These are phyloP conservation scores for Phytophthora constricta DNA, from an alignment of 352 stramenopile species.

Conservation along the genomic window DNA sequence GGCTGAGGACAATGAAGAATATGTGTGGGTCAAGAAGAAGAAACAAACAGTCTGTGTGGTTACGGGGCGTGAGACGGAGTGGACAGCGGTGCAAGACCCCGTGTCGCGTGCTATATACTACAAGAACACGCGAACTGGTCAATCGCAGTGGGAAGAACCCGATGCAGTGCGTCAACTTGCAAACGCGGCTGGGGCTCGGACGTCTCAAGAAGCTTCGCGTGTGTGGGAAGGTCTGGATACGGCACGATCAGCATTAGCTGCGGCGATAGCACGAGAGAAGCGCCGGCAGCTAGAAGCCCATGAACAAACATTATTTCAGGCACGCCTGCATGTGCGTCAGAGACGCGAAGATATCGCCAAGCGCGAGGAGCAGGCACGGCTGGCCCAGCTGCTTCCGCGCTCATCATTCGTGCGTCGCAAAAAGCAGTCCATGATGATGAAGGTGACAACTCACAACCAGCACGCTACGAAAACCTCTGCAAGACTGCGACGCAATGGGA, in stretches of 20 bases:
- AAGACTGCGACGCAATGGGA: constrained; percentile 7
- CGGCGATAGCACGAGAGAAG: constrained; percentile 50
- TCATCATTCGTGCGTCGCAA: constrained; percentile 72
- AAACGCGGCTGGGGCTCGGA: constrained; percentile 49
- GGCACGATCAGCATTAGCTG: constrained; percentile 46
- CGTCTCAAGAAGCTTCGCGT: constrained; percentile 58
- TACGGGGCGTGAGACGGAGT: constrained; percentile 61
- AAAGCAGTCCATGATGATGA: constrained; percentile 78
- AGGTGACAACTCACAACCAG: constrained; percentile 39
- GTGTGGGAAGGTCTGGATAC: constrained; percentile 68
- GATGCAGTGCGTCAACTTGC: constrained; percentile 66
- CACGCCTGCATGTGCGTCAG: constrained; percentile 49
- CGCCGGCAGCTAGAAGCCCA: constrained; percentile 45
- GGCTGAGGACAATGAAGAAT: constrained; percentile 48
- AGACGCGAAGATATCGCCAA: constrained; percentile 66
- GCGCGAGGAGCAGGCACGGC: constrained; percentile 56
- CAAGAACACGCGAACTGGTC: constrained; percentile 70
- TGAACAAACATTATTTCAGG: constrained; percentile 38
- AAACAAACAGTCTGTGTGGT: constrained; percentile 73
- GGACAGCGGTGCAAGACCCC: constrained; percentile 67
- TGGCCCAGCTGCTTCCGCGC: constrained; percentile 64
- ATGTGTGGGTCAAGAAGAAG: constrained; percentile 83
- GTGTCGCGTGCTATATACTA: constrained; percentile 70
- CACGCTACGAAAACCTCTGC: constrained; percentile 20
- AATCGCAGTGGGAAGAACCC: constrained; percentile 75